These are phyloP conservation scores for Hortaea werneckii DNA, from an alignment of 2,329 filamentous ascomycete genomes.

Conservation along the genomic window DNA sequence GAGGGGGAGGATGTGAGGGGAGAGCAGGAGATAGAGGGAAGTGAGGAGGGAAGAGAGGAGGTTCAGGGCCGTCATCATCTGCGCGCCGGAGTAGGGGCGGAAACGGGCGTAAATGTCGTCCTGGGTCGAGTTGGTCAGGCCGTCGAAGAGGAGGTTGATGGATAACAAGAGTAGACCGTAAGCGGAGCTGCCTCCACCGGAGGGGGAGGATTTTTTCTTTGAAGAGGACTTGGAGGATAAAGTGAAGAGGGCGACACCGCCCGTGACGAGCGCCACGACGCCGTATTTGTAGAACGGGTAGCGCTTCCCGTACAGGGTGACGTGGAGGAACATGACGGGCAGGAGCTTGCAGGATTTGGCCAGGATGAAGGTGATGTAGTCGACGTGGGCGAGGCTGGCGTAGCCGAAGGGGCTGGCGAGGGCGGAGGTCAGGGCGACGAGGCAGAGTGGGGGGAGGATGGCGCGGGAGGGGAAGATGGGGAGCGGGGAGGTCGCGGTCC, in stretches of 20 bases:
- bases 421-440: constrained; percentile 79
- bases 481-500: constrained; percentile 34
- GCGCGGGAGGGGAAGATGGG: constrained; percentile 66
- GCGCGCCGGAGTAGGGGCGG: constrained; percentile 73
- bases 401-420: constrained; percentile 95
- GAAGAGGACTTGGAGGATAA: constrained; percentile 50
- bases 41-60: constrained; percentile 75
- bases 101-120: constrained; percentile 80
- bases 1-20: constrained; percentile 76
- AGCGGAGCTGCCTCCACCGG: constrained; percentile 45
- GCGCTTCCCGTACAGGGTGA: constrained; percentile 76
- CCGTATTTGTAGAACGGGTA: constrained; percentile 96
- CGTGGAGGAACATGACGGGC: constrained; percentile 95
- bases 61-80: constrained; percentile 99
- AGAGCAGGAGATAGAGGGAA: constrained; percentile 60
- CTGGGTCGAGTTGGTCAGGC: constrained; percentile 91
- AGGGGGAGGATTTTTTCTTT: constrained; percentile 29
- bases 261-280: constrained; percentile 81
- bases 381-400: constrained; percentile 81
- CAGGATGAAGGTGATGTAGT: constrained; percentile 96
- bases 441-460: constrained; percentile 67
- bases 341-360: constrained; percentile 97
- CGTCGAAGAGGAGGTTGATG: constrained; percentile 90
- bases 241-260: constrained; percentile 90
- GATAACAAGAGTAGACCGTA: constrained; percentile 77